Evolutionary conservation across 106 monocot species (phyloP).

Genomic region (Platanthera zijinensis): DNA sequence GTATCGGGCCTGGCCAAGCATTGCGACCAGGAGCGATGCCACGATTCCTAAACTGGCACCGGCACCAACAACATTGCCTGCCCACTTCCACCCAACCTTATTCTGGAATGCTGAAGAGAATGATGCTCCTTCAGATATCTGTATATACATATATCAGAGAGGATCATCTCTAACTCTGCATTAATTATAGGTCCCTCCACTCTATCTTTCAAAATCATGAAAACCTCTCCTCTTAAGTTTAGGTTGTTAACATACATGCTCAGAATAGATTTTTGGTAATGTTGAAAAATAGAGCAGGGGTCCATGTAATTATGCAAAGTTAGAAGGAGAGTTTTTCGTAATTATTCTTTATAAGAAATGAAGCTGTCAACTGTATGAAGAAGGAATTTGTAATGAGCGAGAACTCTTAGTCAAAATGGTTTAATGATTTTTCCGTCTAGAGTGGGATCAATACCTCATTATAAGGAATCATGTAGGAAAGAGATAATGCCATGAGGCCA

Average conservation of each 20-base stretch:
- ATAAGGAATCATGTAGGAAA: conserved; percentile 59
- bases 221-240: no score
- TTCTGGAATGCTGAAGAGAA: conserved; percentile 48
- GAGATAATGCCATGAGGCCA: conserved; percentile 56
- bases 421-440: neutral
- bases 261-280: no score
- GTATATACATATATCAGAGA: neutral
- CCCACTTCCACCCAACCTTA: conserved; percentile 52
- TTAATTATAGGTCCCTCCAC: no score
- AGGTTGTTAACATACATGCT: no score
- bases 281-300: no score
- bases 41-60: conserved; percentile 66
- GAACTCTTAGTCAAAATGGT: neutral
- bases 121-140: conserved; percentile 44
- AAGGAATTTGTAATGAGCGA: neutral
- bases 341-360: neutral
- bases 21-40: conserved; percentile 68
- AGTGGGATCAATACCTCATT: conserved; percentile 27
- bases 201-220: no score
- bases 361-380: neutral
- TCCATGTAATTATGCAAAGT: no score
- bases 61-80: conserved; percentile 46
- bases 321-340: no score
- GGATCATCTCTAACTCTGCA: no score
- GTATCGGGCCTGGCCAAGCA: conserved; percentile 70